Evolutionary conservation across 176 grass and related monocot species (phyloP), one percentile per base, ranked within the genome.

Genomic region (Puccinellia tenuiflora): DNA sequence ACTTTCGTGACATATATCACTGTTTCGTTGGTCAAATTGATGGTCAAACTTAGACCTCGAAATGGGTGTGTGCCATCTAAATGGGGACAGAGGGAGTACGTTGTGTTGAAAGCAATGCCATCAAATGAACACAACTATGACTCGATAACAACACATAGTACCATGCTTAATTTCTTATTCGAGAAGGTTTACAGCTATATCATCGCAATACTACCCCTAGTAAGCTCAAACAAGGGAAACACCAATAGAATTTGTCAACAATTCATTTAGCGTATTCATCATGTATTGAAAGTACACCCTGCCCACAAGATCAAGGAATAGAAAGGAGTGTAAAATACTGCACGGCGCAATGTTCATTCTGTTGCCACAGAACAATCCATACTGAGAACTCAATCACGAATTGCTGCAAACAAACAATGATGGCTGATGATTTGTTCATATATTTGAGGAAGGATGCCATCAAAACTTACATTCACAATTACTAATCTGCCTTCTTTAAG

Each of bases 401-500:
- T 18, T 7, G 11, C 21, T 34, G 28, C 7, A 62, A 63, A 22
- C 37, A 48, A 33, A 70, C 42, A 22, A 15, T 5, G 2, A 50
- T 38, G 9, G 0, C 42, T 37, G 20, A 70, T 42, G 53, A 42
- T 64, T 30, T 72, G 53, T 33, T 74, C 16, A 37, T 46, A 67
- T 29, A 54, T 10, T 63, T 22, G 35, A 21, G 5, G 20, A 31
- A 73, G 17, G 15, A 78, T 73, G 28, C 2, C 46, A 65, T 50
- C 7, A 16, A 48, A 86, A 67, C 84, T 90, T 86, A 83, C 88
- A 73, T 73, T 54, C 68, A 75, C 28, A 26, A 52, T 17, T 79
- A 54, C 39, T 90, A 86, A 55, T 95, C 88, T 47, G 87, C 90
- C 81, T 80, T 98, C 81, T 98, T 98, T 68, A 95, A 73, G 84